Evolutionary conservation across 345 rosid species (phyloP), one percentile per base, ranked within the genome.

Genomic region (Pistacia integerrima): DNA sequence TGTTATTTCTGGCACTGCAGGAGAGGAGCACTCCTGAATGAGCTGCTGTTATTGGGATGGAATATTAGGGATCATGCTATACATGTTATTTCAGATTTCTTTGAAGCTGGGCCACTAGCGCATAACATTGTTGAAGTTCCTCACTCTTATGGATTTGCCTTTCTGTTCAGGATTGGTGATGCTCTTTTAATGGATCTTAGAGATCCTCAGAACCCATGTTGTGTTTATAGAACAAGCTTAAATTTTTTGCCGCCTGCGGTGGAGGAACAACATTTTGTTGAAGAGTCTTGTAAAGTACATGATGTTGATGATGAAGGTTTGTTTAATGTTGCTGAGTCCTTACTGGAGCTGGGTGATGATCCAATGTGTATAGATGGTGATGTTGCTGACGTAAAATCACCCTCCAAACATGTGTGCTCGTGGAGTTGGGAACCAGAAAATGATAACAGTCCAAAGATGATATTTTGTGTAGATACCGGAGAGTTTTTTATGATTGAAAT

Each of bases 301-400:
- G 98, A 96, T 83, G 84, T 86, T 79, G 99, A 96, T 67, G 99
- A 96, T 88, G 98, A 95, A 77, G 94, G 98, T 75, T 88, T 89
- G 78, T 94, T 88, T 81, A 93, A 89, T 79, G 98, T 93, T 90
- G 98, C 97, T 85, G 98, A 94, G 63, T 87, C 99, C 81, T 86
- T 96, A 81, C 79, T 96, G 82, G 89, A 91, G 84, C 91, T 96
- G 81, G 88, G 92, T 72, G 99, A 93, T 86, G 98, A 93, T 87
- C 99, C 98, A 76, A 96, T 96, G 99, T 93, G 93, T 83, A 91
- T 93, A 81, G 99, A 96, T 79, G 77, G 83, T 14, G 95, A 91
- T 51, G 83, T 77, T 79, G 80, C 86, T 69, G 81, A 52, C 75
- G 84, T 72, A 74, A 94, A 88, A 75, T 73, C 82, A 73, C 80